Evolutionary conservation across 1,284 basidiomycete species (phyloP).

Genomic region (Papiliotrema terrestris): DNA sequence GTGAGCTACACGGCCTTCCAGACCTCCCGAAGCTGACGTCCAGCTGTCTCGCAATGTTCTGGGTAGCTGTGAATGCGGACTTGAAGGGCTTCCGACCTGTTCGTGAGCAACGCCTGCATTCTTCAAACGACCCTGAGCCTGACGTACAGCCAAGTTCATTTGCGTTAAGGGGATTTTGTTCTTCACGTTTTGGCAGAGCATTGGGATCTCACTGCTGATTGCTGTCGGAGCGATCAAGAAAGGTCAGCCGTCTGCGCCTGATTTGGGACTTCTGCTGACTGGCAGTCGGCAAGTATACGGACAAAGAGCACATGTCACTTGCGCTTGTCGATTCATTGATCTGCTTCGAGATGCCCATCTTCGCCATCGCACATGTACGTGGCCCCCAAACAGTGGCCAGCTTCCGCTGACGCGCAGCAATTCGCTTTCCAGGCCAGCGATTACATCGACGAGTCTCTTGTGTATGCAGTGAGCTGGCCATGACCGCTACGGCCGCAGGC

Average conservation of each 20-base stretch:
- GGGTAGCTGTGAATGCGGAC: constrained; percentile 82
- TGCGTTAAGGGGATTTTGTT: constrained; percentile 98
- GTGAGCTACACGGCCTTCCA: constrained; percentile 19
- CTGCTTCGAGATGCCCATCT: constrained; percentile 96
- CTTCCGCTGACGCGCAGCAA: constrained; percentile 24
- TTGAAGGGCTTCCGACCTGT: constrained; percentile 78
- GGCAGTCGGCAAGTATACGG: constrained; percentile 77
- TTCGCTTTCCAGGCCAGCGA: constrained; percentile 58
- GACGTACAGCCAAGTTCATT: constrained; percentile 87
- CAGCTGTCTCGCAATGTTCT: constrained; percentile 88
- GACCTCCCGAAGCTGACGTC: constrained; percentile 55
- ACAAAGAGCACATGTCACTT: constrained; percentile 84
- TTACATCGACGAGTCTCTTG: constrained; percentile 65
- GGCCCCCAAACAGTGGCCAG: neutral
- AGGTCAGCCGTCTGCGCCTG: constrained; percentile 38
- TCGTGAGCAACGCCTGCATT: constrained; percentile 20
- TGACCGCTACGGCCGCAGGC: neutral
- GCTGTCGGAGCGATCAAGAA: constrained; percentile 70
- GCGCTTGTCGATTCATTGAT: constrained; percentile 87
- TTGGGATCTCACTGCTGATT: constrained; percentile 82
- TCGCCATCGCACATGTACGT: constrained; percentile 76
- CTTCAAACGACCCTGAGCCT: too few relatives aligned
- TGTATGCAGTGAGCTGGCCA: constrained; percentile 55
- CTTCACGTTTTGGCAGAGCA: constrained; percentile 96
- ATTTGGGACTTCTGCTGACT: constrained; percentile 8